Conservation (phyloP, 2,329 filamentous ascomycete genomes). For the Alternaria consortialis region DNA sequence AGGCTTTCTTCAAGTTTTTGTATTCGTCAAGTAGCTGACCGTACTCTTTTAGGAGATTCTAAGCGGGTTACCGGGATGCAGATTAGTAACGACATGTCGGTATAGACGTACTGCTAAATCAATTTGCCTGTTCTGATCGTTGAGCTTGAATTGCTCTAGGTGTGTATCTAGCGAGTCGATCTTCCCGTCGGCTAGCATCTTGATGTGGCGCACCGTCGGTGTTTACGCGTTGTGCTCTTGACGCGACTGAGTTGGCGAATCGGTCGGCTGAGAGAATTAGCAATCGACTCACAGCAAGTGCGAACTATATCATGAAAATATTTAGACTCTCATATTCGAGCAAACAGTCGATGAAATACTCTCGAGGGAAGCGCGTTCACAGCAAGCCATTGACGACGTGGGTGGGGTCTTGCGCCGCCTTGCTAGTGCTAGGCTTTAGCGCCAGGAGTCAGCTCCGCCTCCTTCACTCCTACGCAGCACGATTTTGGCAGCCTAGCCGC, state of each 20-base stretch:
- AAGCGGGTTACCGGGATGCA: slow-evolving; percentile 16
- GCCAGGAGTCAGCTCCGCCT: neutral
- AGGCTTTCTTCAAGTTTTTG: slow-evolving; percentile 64
- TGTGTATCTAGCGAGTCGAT: slow-evolving; percentile 40
- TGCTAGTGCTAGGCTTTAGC: slow-evolving; percentile 1
- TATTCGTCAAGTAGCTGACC: slow-evolving; percentile 62
- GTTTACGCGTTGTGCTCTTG: neutral
- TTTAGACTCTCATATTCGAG: neutral
- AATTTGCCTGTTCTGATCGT: slow-evolving; percentile 30
- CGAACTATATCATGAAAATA: neutral
- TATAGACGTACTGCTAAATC: slow-evolving; percentile 24
- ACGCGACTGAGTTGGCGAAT: neutral
- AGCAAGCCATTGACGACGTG: neutral
- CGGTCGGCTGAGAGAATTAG: neutral
- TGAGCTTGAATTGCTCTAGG: slow-evolving; percentile 39
- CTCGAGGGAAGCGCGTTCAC: neutral
- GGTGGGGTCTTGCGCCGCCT: slow-evolving; percentile 3
- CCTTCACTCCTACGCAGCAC: neutral
- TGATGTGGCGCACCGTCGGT: slow-evolving; percentile 9
- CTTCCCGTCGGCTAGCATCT: slow-evolving; percentile 37
- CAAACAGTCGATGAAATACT: slow-evolving; percentile 1
- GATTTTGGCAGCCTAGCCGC: neutral
- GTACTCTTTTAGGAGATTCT: slow-evolving; percentile 53
- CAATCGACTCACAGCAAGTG: neutral
- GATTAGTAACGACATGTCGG: slow-evolving; percentile 2